These are phyloP conservation scores for Verticillium zaregamsianum DNA, from an alignment of 2,329 filamentous ascomycete genomes.

Conservation along the genomic window DNA sequence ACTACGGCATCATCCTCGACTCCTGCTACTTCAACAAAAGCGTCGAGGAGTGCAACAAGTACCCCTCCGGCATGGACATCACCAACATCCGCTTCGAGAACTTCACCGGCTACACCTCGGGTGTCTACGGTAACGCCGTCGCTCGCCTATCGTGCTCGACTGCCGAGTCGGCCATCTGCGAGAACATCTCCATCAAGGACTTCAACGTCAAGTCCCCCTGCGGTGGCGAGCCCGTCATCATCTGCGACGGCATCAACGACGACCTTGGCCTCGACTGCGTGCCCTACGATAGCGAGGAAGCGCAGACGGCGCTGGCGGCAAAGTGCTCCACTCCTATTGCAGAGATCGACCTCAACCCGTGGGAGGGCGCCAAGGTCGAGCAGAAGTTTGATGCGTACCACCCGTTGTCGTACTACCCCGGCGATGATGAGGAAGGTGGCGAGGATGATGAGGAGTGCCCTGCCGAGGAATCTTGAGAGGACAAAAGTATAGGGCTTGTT, in stretches of 20 bases:
- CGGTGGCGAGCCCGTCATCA: constrained; percentile 35
- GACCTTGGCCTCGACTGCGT: constrained; percentile 28
- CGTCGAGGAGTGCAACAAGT: constrained; percentile 42
- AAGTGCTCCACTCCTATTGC: constrained; percentile 9
- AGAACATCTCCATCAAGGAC: constrained; percentile 48
- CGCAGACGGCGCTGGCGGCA: constrained; percentile 5
- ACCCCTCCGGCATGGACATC: constrained; percentile 54
- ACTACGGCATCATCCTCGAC: constrained; percentile 54
- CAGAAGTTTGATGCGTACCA: not conserved
- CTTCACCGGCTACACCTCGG: constrained; percentile 52
- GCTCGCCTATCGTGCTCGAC: constrained; percentile 52
- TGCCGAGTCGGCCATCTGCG: constrained; percentile 48
- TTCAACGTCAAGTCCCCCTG: constrained; percentile 51
- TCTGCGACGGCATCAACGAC: constrained; percentile 44
- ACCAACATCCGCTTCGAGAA: constrained; percentile 57
- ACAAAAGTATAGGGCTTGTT: too few species aligned
- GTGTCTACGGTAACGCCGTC: constrained; percentile 49
- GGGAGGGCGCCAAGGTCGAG: constrained; percentile 1
- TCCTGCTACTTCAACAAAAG: constrained; percentile 55
- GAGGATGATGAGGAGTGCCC: not conserved
- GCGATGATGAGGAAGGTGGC: not conserved
- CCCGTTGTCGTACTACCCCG: constrained; percentile 1
- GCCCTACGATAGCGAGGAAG: constrained; percentile 5
- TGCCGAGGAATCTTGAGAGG: too few species aligned
- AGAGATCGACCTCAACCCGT: constrained; percentile 5